Base-by-base conservation (phyloP, 75 land plant species). In the Selaginella moellendorffii region DNA sequence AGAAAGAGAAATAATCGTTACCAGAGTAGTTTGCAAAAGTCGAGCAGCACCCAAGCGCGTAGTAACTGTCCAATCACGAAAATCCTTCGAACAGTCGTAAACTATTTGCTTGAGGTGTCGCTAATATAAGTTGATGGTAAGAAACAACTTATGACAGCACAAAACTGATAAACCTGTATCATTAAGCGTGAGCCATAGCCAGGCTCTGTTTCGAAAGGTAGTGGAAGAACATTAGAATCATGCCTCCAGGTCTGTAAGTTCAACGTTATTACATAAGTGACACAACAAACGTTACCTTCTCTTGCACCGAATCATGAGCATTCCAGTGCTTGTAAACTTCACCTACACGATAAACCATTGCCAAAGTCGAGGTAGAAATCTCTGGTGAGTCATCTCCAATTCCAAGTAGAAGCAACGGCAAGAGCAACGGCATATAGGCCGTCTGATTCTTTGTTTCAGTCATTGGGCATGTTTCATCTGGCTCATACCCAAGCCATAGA, bases 391-490 rank as follows among this genome's bases (percentile, higher is more conserved):
- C 73, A 70, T 75, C 77, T 20, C 65, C 59, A 17, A 70, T 62
- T 1, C 77, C 77, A 26, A 65, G 51, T 63, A 75, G 29, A 26
- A 75, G 63, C 21, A 75, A 65, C 20, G 77, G 77, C 8, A 75
- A 42, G 19, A 75, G 64, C 0, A 69, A 30, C 14, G 68, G 64
- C 10, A 66, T 28, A 65, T 71, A 30, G n/a, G 58, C 53, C 22
- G 28, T 69, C 23, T 66, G 69, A 26, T 53, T 36, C 23, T 71
- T 71, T 23, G 24, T 56, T 31, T 62, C 29, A 27, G 10, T n/a
- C 17, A 18, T 14, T 22, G 2, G 0, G 63, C 54, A 1, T 2
- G n/a, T 23, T n/a, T 29, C 26, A 21, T 66, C 2, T 19, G 58
- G 12, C 30, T 29, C 71, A 30, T 65, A 66, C 12, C 73, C 46